These are phyloP conservation scores for Eimeria necatrix DNA, from an alignment of 169 alveolate species.

Conservation along the genomic window DNA sequence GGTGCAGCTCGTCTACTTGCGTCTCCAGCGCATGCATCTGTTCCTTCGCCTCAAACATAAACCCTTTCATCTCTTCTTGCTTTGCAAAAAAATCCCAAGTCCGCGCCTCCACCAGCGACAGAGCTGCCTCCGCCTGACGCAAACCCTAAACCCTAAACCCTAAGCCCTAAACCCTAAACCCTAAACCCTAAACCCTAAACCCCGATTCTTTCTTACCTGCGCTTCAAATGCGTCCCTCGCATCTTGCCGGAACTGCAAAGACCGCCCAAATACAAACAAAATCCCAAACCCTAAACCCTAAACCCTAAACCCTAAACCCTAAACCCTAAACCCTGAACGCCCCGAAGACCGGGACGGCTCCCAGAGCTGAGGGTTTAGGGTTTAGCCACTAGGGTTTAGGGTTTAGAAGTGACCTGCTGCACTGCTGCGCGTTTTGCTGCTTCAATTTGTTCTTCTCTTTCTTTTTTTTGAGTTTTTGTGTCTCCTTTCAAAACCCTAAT, in stretches of 20 bases:
- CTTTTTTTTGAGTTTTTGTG: background rate
- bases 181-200: conserved; percentile 44
- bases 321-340: background rate
- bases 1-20: background rate
- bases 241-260: conserved; percentile 7
- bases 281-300: conserved; percentile 10
- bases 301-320: conserved; percentile 20
- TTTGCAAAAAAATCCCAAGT: background rate
- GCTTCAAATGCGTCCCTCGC: background rate
- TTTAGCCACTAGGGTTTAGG: background rate
- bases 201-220: background rate
- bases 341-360: background rate
- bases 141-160: background rate
- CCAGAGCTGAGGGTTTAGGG: too few species aligned
- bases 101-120: background rate
- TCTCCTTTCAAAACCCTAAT: too few species aligned
- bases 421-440: background rate
- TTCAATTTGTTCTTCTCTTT: background rate
- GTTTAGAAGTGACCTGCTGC: background rate
- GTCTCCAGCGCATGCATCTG: background rate
- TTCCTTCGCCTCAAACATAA: background rate
- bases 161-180: background rate
- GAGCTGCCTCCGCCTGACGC: background rate
- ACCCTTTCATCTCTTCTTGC: background rate
- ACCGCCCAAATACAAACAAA: background rate